phyloP scores from a whole-genome alignment of 345 rosid genomes.

The Brassica incana region DNA sequence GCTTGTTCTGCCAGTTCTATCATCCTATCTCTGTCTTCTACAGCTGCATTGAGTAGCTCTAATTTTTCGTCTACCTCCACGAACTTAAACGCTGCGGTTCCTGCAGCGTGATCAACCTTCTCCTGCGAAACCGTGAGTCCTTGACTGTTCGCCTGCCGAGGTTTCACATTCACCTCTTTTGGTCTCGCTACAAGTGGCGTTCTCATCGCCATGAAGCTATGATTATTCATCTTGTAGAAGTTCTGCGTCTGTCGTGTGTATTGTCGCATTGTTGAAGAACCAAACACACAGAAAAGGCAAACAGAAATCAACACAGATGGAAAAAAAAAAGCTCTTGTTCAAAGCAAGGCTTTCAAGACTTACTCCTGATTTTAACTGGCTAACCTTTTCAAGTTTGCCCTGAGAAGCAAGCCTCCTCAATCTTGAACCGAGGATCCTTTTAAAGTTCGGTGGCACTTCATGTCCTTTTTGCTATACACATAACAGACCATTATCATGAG shows the following conservation, averaged over 20 bases:
- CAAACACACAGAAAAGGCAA: conserved; percentile 14
- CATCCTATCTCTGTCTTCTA: conserved; percentile 58
- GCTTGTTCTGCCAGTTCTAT: conserved; percentile 50
- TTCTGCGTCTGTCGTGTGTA: conserved; percentile 59
- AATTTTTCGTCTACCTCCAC: conserved; percentile 69
- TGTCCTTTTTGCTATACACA: conserved; percentile 59
- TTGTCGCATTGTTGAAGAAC: conserved; percentile 20
- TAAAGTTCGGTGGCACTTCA: conserved; percentile 61
- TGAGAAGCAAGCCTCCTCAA: conserved; percentile 72
- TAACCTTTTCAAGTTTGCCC: conserved; percentile 79
- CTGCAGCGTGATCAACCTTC: conserved; percentile 51
- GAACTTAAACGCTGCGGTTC: conserved; percentile 63
- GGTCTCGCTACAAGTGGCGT: conserved; percentile 45
- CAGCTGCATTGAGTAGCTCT: conserved; percentile 55
- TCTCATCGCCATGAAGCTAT: conserved; percentile 40
- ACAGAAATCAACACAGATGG: conserved; percentile 15
- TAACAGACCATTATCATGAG: conserved; percentile 10
- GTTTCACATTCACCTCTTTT: conserved; percentile 38
- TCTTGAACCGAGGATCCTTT: conserved; percentile 61
- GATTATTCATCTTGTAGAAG: conserved; percentile 52
- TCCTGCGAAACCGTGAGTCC: conserved; percentile 26
- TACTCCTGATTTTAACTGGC: conserved; percentile 36
- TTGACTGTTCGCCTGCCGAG: conserved; percentile 39
- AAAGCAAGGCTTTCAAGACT: conserved; percentile 38
- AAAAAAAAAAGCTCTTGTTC: conserved; percentile 16